Percentiles rank a stretch among this genome's conserved stretches.
phyloP scores from a whole-genome alignment of 192 early-diverging fungal species.

The Coemansia sp. region DNA sequence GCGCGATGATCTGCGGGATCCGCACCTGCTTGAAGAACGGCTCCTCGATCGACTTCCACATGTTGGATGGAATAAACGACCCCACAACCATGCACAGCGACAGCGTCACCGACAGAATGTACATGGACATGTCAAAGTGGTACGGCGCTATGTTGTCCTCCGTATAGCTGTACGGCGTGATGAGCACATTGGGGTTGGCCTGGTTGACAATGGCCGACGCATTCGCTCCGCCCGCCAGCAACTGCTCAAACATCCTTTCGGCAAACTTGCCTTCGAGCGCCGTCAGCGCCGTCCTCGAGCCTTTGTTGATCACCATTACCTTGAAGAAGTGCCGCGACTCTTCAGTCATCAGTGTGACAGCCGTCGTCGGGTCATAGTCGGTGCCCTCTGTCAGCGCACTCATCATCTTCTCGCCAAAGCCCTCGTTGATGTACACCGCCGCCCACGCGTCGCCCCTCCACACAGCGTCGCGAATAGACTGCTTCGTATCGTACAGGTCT shows the following conservation, averaged over 20 bases:
- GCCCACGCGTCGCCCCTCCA: slow-evolving; percentile 40
- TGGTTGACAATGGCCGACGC: slow-evolving; percentile 1
- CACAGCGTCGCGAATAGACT: slow-evolving; percentile 19
- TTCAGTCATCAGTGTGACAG: slow-evolving; percentile 24
- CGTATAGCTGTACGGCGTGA: slow-evolving; percentile 29
- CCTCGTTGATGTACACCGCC: slow-evolving; percentile 29
- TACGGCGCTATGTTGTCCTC: slow-evolving; percentile 42
- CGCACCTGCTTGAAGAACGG: slow-evolving; percentile 37
- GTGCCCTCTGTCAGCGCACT: slow-evolving; percentile 14
- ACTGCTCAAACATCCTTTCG: slow-evolving; percentile 11
- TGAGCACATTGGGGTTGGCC: slow-evolving; percentile 32
- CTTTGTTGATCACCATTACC: slow-evolving; percentile 7
- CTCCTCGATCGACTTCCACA: slow-evolving; percentile 49
- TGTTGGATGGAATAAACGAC: slow-evolving; percentile 45
- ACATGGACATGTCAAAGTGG: slow-evolving; percentile 44
- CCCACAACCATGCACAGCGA: slow-evolving; percentile 43
- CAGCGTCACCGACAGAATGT: slow-evolving; percentile 36
- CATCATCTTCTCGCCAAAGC: slow-evolving; percentile 31
- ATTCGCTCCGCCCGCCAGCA: slow-evolving; percentile 1
- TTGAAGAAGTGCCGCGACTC: slow-evolving; percentile 47
- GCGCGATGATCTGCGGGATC: slow-evolving; percentile 19
- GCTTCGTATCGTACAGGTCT: slow-evolving; percentile 1
- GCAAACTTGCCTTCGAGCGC: slow-evolving; percentile 23
- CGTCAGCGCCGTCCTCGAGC: slow-evolving; percentile 6
- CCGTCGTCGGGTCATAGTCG: slow-evolving; percentile 19